phyloP scores from a whole-genome alignment of 2,329 filamentous ascomycete genomes.

The Aureobasidium melanogenum region DNA sequence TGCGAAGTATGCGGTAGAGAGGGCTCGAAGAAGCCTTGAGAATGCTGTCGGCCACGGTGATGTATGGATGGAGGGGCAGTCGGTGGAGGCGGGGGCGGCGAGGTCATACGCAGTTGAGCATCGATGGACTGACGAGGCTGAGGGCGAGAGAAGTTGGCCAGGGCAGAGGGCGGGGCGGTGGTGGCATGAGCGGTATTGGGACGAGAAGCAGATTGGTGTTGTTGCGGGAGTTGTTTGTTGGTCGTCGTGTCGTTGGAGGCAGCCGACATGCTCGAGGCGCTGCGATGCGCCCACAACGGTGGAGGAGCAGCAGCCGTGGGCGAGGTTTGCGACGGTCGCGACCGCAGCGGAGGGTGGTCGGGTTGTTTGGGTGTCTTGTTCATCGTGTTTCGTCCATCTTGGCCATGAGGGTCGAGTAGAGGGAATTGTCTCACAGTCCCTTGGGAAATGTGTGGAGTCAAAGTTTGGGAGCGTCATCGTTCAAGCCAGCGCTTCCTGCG shows the following conservation, averaged over 20 bases:
- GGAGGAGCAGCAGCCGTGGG: neutral
- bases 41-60: constrained; percentile 59
- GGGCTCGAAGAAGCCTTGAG: constrained; percentile 68
- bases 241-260: neutral
- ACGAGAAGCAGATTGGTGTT: neutral
- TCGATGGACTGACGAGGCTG: constrained; percentile 26
- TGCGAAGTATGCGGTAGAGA: constrained; percentile 47
- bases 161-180: neutral
- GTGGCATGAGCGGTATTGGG: constrained; percentile 4
- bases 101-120: constrained; percentile 18
- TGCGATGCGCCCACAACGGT: neutral
- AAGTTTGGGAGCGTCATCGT: neutral
- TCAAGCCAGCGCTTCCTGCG: neutral
- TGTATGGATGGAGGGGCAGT: constrained; percentile 24
- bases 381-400: neutral
- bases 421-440: neutral
- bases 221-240: neutral
- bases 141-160: constrained; percentile 23
- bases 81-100: neutral
- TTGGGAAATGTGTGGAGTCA: neutral
- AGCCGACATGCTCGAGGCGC: constrained; percentile 9
- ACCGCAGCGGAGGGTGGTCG: neutral
- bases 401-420: neutral
- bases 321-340: neutral
- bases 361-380: neutral